These are phyloP conservation scores for Aureobasidium uvarum DNA, from an alignment of 2,329 filamentous ascomycete genomes.

Conservation along the genomic window DNA sequence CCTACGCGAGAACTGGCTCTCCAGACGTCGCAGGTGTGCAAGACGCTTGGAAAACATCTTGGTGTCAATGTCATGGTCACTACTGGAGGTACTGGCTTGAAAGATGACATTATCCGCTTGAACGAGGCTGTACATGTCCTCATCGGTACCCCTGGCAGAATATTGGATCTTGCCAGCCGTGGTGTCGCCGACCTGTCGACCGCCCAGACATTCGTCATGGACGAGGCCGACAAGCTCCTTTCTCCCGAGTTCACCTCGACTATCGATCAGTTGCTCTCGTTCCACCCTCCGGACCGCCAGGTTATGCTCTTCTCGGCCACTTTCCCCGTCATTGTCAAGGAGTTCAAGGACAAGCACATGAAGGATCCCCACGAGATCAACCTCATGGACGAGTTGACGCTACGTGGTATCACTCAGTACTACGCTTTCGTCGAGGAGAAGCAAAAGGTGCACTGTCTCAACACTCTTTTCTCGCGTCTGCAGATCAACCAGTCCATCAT, in stretches of 20 bases:
- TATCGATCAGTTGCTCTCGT: conserved; percentile 91
- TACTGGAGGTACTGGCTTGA: conserved; percentile 89
- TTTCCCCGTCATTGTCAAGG: conserved; percentile 94
- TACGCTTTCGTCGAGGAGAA: conserved; percentile 99
- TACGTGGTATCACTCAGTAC: conserved; percentile 97
- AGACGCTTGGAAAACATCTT: conserved; percentile 94
- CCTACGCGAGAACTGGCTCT: conserved; percentile 95
- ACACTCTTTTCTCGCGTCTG: conserved; percentile 97
- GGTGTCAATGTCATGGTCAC: conserved; percentile 99
- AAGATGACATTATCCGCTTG: conserved; percentile 94
- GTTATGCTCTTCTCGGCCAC: conserved; percentile 99
- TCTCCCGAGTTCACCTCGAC: conserved; percentile 96
- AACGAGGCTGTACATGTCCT: conserved; percentile 96
- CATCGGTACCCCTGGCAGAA: conserved; percentile 93
- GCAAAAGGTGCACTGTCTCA: conserved; percentile 97
- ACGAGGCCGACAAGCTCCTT: conserved; percentile 96
- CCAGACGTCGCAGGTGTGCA: conserved; percentile 99
- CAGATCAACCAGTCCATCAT: conserved; percentile 99
- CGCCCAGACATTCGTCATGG: conserved; percentile 99
- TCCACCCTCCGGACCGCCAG: conserved; percentile 95
- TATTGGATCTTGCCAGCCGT: conserved; percentile 94
- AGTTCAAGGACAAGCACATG: conserved; percentile 99
- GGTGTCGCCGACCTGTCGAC: conserved; percentile 93
- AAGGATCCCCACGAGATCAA: conserved; percentile 96
- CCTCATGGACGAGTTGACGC: conserved; percentile 97